Conservation (phyloP, 192 early-diverging fungal species). For the Rhizophagus prolifer region DNA sequence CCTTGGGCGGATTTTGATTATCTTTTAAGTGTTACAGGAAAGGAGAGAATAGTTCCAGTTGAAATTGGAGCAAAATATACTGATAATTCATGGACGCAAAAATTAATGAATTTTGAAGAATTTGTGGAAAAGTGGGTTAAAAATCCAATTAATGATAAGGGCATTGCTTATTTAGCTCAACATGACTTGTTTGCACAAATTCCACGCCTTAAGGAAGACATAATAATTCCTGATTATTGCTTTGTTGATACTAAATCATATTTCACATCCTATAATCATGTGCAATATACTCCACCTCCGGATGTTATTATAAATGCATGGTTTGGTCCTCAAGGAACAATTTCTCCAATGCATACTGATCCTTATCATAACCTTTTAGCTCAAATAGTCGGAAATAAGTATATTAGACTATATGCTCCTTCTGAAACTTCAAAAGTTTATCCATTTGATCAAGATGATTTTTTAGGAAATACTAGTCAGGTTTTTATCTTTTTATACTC, state of each 20-base stretch:
- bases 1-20: slow-evolving; percentile 66
- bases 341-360: slow-evolving; percentile 86
- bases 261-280: neutral
- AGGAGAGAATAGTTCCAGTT: slow-evolving; percentile 74
- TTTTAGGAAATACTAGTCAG: slow-evolving; percentile 75
- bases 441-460: slow-evolving; percentile 45
- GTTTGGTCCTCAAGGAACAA: slow-evolving; percentile 80
- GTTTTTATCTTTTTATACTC: slow-evolving; percentile 29
- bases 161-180: slow-evolving; percentile 77
- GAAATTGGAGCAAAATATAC: slow-evolving; percentile 82
- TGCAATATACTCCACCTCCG: slow-evolving; percentile 32
- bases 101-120: slow-evolving; percentile 66
- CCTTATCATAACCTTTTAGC: slow-evolving; percentile 79
- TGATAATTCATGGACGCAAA: slow-evolving; percentile 72
- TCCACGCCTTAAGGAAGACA: slow-evolving; percentile 64
- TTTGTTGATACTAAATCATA: slow-evolving; percentile 42
- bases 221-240: slow-evolving; percentile 79
- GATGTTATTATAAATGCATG: slow-evolving; percentile 67
- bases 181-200: slow-evolving; percentile 82
- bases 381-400: slow-evolving; percentile 83
- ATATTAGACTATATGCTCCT: slow-evolving; percentile 71
- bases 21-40: slow-evolving; percentile 55
- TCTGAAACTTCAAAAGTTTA: slow-evolving; percentile 61
- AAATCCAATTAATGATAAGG: neutral
- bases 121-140: slow-evolving; percentile 57